These are phyloP conservation scores for Letharia lupina DNA, from an alignment of 495 filamentous ascomycete species.

Conservation along the genomic window DNA sequence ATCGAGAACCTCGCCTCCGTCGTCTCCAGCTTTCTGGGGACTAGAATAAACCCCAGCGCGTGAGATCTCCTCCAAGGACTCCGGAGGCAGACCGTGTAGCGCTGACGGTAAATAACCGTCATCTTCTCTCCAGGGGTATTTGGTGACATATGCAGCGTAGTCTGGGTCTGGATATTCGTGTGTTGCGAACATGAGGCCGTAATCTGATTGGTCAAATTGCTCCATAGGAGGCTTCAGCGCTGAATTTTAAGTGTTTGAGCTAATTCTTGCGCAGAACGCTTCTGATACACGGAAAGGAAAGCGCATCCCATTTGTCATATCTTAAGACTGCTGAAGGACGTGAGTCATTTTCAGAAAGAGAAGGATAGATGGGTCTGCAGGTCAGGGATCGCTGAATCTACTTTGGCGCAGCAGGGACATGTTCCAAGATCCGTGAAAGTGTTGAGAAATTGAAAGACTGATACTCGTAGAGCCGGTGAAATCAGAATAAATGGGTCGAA, in stretches of 20 bases:
- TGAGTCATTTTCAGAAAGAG: background rate
- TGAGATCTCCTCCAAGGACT: background rate
- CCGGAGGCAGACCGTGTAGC: background rate
- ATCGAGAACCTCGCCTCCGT: background rate
- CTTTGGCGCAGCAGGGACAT: background rate
- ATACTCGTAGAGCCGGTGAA: background rate
- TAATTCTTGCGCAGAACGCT: background rate
- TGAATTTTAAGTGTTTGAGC: background rate
- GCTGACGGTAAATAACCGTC: slow-evolving; percentile 9
- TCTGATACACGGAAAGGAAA: background rate
- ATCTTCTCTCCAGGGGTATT: slow-evolving; percentile 19
- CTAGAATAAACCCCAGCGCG: background rate
- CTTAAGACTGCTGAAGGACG: background rate
- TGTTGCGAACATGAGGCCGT: background rate
- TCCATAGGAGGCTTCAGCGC: background rate
- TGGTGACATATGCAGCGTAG: slow-evolving; percentile 16
- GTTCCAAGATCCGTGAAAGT: background rate
- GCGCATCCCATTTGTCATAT: background rate
- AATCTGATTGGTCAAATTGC: background rate
- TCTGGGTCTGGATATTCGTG: slow-evolving; percentile 24
- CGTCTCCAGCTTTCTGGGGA: background rate
- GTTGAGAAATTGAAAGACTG: background rate
- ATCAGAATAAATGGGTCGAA: background rate
- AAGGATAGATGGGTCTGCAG: background rate
- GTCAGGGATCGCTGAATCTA: background rate